Conservation (phyloP, 768 basidiomycete species). For the Phaeotremella fagi region DNA sequence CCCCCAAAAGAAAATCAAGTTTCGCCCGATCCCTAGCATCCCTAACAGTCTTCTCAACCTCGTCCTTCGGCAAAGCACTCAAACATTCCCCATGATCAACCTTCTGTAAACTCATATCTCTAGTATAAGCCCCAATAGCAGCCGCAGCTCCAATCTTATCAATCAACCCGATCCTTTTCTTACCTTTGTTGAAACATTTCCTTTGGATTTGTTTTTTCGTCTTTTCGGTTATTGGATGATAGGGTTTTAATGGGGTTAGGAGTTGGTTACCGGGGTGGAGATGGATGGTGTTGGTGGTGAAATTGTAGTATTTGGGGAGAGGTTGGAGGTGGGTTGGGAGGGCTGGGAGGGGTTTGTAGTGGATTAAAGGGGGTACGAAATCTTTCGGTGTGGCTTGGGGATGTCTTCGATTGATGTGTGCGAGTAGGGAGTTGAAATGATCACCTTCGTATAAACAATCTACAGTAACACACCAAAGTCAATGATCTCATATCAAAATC, state of each 20-base stretch:
- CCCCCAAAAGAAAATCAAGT: neutral
- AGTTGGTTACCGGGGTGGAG: too few relatives aligned
- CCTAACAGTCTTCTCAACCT: slow-evolving; percentile 4
- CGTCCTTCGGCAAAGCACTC: neutral
- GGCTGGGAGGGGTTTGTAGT: slow-evolving; percentile 9
- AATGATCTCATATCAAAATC: too few relatives aligned
- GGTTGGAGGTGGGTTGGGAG: neutral
- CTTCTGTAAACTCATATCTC: too few relatives aligned
- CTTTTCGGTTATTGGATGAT: neutral
- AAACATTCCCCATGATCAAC: neutral
- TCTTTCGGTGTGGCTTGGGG: slow-evolving; percentile 33
- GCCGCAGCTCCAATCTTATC: slow-evolving; percentile 24
- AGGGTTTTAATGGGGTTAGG: too few relatives aligned
- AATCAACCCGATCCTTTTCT: too few relatives aligned
- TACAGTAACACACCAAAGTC: too few relatives aligned
- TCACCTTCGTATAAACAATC: slow-evolving; percentile 38
- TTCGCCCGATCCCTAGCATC: slow-evolving; percentile 7
- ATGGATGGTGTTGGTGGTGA: too few relatives aligned
- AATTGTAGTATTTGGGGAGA: too few relatives aligned
- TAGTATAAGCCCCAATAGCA: slow-evolving; percentile 24
- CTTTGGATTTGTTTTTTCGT: neutral
- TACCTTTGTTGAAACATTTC: slow-evolving; percentile 15
- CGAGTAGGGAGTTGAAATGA: slow-evolving; percentile 28
- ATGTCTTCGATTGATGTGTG: slow-evolving; percentile 36
- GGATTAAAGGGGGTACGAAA: slow-evolving; percentile 41